Base-by-base conservation (phyloP, 2,329 filamentous ascomycete genomes). In the Erysiphe neolycopersici region DNA sequence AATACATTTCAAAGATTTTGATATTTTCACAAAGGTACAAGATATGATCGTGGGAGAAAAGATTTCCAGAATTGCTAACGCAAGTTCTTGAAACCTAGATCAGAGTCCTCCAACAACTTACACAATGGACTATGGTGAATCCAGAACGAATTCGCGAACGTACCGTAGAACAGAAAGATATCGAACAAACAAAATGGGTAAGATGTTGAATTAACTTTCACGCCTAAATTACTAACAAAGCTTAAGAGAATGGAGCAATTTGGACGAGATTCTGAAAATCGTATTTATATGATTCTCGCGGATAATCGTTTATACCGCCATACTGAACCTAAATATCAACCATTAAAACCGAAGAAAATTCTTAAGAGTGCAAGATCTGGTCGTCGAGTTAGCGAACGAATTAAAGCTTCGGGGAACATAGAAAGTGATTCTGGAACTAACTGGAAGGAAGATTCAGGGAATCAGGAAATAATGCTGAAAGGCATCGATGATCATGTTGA, bases 291-390 rank as follows among this genome's bases (percentile, higher is more conserved):
- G 54, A 76, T 95, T 3, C 69, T 98, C 3, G 87, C 95, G 53
- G 89, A 98, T 57, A 91, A 94, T 53, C 73, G 89, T 48, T 65
- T 98, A 37, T 98, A 98, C 58, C 79, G 85, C 45, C 68, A 79
- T 47, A 83, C 80, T n/a, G 81, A 92, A 47, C 69, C 78, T 22
- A 71, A 73, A 1, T 65, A 71, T 1, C 68, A 71, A 6, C 60
- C 70, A 13, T 61, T 67, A 5, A 78, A 78, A 55, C 64, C 71
- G 1, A 77, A 67, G 59, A 71, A 67, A 51, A 80, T 74, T 53
- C 71, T 68, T 22, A 76, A 75, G 51, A 78, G 73, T 51, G 66
- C 67, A 5, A 75, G 71, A 59, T 72, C 67, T 11, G 68, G 64
- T 49, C 67, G 65, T 49, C 69, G 82, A 51, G 68, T 74, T 16